Evolutionary conservation across 1,284 basidiomycete genomes (phyloP).

Genomic region (Albatrellus sp.): DNA sequence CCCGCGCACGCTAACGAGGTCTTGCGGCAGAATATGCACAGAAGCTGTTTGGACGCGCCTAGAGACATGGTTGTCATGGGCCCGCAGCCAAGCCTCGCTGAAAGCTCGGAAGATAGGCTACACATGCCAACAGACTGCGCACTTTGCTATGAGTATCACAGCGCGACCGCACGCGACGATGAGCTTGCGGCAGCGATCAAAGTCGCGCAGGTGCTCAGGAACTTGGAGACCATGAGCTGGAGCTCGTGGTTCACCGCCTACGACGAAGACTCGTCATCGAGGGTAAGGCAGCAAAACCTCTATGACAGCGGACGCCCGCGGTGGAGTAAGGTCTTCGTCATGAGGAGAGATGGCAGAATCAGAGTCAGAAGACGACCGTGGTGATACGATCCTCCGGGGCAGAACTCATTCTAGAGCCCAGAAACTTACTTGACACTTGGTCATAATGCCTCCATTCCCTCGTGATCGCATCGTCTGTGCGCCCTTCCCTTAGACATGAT

Average conservation of each 20-base stretch:
- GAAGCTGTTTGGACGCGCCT: neutral
- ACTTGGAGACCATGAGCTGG: constrained; percentile 36
- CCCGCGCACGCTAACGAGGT: constrained; percentile 2
- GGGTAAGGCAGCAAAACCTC: constrained; percentile 5
- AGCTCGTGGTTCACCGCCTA: constrained; percentile 33
- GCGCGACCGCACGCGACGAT: constrained; percentile 19
- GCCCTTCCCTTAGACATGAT: too few relatives aligned
- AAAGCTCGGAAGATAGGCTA: constrained; percentile 13
- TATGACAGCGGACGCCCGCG: constrained; percentile 15
- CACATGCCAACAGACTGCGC: constrained; percentile 22
- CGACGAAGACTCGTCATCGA: constrained; percentile 1
- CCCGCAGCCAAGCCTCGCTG: neutral
- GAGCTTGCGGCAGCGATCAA: constrained; percentile 33
- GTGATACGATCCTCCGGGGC: neutral
- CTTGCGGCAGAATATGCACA: neutral
- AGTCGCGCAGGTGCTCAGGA: constrained; percentile 29
- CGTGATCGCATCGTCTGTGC: too few relatives aligned
- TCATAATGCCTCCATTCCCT: neutral
- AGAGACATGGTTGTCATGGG: neutral
- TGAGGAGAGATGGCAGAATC: constrained; percentile 24
- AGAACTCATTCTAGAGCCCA: neutral
- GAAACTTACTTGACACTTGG: neutral
- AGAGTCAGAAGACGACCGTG: constrained; percentile 23
- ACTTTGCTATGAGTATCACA: constrained; percentile 17
- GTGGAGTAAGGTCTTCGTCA: constrained; percentile 25